Evolutionary conservation across 208 protist species (phyloP), one percentile per base, ranked within the genome.

Genomic region (Wallacemonas sp.): DNA sequence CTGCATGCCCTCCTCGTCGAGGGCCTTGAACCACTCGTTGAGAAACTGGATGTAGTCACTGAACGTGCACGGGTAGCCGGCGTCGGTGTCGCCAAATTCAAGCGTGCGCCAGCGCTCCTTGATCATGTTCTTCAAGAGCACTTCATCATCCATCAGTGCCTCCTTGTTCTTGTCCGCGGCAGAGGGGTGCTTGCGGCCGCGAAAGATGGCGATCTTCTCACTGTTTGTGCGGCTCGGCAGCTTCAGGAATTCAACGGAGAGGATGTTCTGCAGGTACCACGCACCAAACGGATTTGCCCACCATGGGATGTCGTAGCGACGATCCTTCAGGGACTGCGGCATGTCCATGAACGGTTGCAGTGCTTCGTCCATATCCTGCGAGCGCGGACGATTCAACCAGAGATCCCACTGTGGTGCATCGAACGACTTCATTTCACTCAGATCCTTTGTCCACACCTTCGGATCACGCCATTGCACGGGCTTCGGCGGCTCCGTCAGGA

Each of bases 261-360:
- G 83, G 38, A 97, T 80, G 66, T 97, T 97, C 70, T 97, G 89
- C 56, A 97, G 72, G 62, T 97, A 97, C 90, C 92, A 97, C 24
- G 90, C 90, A 36, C 92, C 92, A 65, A 97, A 97, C 29, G 92
- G 92, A 74, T 97, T 97, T 48, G 92, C 92, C 90, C 92, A 97
- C 92, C 92, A 97, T 27, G 92, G 92, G 27, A 97, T 87, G 65
- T 97, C 92, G 66, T 95, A 97, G 46, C 89, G 83, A 47, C 92
- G 85, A 64, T 95, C 84, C 66, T 97, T 95, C 21, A 97, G 74
- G 5, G 92, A 97, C 74, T 93, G 84, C 27, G 92, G 92, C 92
- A 97, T 97, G 64, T 97, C 92, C 92, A 97, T 97, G 65, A 97
- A 96, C 9, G 92, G 92, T 68, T 97, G 92, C 36, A 97, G 79